These are phyloP conservation scores for Biscutella auriculata DNA, from an alignment of 441 rosid genomes.

Conservation along the genomic window DNA sequence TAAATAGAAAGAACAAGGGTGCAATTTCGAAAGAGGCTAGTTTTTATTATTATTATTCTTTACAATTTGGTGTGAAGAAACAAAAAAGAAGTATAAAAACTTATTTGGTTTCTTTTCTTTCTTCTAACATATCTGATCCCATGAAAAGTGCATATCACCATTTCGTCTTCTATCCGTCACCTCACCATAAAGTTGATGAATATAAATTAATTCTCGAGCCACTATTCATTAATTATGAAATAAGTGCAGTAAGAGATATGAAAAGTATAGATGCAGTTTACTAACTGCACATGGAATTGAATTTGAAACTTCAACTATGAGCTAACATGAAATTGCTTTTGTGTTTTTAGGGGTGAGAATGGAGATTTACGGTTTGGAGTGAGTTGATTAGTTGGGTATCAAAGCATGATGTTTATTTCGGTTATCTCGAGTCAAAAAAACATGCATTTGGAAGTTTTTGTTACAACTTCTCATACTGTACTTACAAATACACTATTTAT, in stretches of 20 bases:
- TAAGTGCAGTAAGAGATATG: constrained; percentile 58
- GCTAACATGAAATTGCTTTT: too few relatives aligned
- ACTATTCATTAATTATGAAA: constrained; percentile 49
- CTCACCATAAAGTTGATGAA: constrained; percentile 40
- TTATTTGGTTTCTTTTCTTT: constrained; percentile 6
- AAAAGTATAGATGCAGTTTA: too few relatives aligned
- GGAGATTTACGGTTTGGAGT: too few relatives aligned
- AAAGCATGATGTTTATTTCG: constrained; percentile 70
- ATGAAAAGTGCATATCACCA: too few relatives aligned
- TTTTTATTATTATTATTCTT: constrained; percentile 10
- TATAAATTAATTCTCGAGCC: constrained; percentile 45
- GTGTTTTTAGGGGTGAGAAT: too few relatives aligned
- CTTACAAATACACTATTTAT: constrained; percentile 54
- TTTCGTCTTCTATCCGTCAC: constrained; percentile 1
- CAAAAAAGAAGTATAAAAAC: neutral
- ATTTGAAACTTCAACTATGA: too few relatives aligned
- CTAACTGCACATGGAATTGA: too few relatives aligned
- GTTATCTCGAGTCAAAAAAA: constrained; percentile 94
- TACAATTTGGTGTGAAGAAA: neutral
- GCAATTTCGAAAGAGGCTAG: constrained; percentile 29
- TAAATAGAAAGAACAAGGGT: constrained; percentile 18
- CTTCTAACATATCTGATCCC: constrained; percentile 42
- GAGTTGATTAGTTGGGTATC: constrained; percentile 59
- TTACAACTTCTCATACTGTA: constrained; percentile 94
- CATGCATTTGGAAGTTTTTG: constrained; percentile 96